phyloP scores from a whole-genome alignment of 1,139 yeast genomes.

The Blastobotrys aristatus region DNA sequence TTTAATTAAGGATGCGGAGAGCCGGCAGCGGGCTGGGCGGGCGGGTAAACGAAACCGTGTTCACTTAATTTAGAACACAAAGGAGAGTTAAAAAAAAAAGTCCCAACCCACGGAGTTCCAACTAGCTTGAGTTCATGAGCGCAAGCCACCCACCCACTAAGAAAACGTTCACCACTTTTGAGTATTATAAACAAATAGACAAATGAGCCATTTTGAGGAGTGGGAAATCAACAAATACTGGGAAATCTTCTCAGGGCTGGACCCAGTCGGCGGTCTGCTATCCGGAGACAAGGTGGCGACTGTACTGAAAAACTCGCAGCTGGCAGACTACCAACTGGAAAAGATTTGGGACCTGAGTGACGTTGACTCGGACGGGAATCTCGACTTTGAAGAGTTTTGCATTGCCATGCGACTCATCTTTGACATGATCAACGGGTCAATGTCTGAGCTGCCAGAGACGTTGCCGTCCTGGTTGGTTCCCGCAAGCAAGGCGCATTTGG shows the following conservation, averaged over 20 bases:
- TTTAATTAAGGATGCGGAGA: too few relatives aligned
- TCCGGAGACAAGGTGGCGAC: constrained; percentile 83
- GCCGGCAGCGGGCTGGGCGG: too few relatives aligned
- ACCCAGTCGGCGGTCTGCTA: constrained; percentile 71
- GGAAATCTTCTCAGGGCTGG: constrained; percentile 90
- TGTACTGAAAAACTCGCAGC: constrained; percentile 82
- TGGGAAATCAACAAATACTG: constrained; percentile 95
- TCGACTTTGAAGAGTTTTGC: constrained; percentile 96
- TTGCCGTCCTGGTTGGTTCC: constrained; percentile 93
- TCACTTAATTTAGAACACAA: too few relatives aligned
- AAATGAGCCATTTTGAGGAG: constrained; percentile 57
- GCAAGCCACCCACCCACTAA: too few relatives aligned
- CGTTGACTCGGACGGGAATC: constrained; percentile 82
- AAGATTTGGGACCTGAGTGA: constrained; percentile 91
- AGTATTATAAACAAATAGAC: too few relatives aligned
- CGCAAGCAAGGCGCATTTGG: constrained; percentile 74
- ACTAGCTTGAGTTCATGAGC: too few relatives aligned
- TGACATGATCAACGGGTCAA: constrained; percentile 78
- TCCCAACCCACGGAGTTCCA: too few relatives aligned
- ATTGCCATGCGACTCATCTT: constrained; percentile 93
- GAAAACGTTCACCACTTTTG: too few relatives aligned
- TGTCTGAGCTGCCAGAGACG: constrained; percentile 55
- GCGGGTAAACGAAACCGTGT: too few relatives aligned
- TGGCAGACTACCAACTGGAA: constrained; percentile 68
- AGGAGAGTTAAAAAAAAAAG: too few relatives aligned